Percentiles rank a stretch among this genome's conserved stretches.
Conservation (phyloP, 176 grass and related monocot genomes). For the Ensete glaucum region DNA sequence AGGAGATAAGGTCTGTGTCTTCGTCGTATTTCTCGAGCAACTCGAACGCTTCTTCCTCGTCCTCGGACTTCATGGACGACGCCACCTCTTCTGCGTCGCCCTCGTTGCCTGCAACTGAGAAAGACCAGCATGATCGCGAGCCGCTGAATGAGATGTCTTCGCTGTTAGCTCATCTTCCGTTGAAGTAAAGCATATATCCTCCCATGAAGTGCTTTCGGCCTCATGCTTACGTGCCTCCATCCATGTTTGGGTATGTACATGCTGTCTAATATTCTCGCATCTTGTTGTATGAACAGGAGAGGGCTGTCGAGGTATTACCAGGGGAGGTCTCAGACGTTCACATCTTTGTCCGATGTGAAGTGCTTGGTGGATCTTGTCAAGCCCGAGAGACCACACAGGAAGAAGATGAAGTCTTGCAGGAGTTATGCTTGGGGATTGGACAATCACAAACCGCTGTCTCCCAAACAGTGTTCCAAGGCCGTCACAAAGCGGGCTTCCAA, state of each 20-base stretch:
- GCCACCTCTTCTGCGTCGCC: neutral
- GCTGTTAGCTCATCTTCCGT: neutral
- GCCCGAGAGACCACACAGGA: neutral
- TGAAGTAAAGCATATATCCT: constrained; percentile 9
- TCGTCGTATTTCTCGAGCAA: neutral
- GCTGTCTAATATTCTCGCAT: neutral
- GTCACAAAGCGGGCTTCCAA: constrained; percentile 26
- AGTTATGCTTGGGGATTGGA: constrained; percentile 1
- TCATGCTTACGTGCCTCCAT: too few relatives aligned
- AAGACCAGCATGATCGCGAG: neutral
- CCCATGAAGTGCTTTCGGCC: neutral
- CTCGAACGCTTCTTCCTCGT: neutral
- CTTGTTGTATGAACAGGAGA: neutral
- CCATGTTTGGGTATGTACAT: too few relatives aligned
- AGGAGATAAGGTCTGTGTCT: constrained; percentile 11
- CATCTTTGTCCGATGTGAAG: constrained; percentile 5
- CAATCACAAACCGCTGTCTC: constrained; percentile 9
- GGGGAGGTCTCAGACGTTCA: constrained; percentile 4
- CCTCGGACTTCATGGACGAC: neutral
- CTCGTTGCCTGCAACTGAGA: neutral
- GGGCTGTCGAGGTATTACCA: constrained; percentile 11
- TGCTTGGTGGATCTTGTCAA: constrained; percentile 1
- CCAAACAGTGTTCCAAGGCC: constrained; percentile 16
- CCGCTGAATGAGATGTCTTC: constrained; percentile 4
- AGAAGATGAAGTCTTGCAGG: constrained; percentile 11